Evolutionary conservation across 139 green algal species (phyloP).

Genomic region (Micromonas commoda): DNA sequence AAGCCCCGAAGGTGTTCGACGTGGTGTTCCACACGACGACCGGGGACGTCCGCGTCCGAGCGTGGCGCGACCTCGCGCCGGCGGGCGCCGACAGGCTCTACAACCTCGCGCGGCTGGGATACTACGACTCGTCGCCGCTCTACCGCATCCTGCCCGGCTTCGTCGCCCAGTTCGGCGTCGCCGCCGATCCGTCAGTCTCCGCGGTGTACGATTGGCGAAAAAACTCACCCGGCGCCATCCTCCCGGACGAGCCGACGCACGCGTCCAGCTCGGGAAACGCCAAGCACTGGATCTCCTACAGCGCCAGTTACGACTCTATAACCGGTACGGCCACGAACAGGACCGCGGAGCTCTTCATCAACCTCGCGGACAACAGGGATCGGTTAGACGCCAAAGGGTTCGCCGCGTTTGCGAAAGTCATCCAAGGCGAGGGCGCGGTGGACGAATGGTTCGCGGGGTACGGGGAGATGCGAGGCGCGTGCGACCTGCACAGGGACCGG

Average conservation of each 20-base stretch:
- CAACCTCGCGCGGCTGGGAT: background rate
- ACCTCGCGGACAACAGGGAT: background rate
- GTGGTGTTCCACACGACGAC: background rate
- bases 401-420: constrained; percentile 9
- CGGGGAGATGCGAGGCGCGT: background rate
- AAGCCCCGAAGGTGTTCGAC: background rate
- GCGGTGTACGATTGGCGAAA: background rate
- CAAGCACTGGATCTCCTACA: background rate
- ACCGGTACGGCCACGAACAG: background rate
- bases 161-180: constrained; percentile 6
- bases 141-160: background rate
- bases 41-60: background rate
- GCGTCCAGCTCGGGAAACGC: background rate
- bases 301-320: background rate
- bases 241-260: background rate
- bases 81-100: background rate
- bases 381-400: background rate
- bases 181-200: background rate
- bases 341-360: constrained; percentile 8
- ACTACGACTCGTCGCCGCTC: background rate
- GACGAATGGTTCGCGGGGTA: background rate
- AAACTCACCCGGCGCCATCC: background rate
- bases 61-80: background rate
- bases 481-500: background rate
- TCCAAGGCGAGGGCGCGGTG: background rate